phyloP scores from a whole-genome alignment of 345 rosid genomes.

The Lenwebbia sp. region DNA sequence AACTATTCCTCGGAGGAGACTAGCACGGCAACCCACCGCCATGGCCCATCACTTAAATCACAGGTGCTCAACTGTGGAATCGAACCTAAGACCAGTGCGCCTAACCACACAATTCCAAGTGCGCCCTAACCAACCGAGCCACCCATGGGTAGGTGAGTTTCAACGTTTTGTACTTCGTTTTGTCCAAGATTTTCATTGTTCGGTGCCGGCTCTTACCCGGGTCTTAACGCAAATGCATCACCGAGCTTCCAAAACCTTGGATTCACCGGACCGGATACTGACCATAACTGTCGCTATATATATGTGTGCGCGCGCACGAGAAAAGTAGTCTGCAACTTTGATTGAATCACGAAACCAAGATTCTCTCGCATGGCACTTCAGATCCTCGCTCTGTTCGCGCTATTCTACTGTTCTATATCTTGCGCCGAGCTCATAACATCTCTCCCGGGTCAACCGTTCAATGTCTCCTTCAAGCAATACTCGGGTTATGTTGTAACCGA shows the following conservation, averaged over 20 bases:
- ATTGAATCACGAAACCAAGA: background rate
- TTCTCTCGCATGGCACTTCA: background rate
- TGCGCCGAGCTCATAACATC: conserved; percentile 12
- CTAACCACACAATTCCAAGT: too few species aligned
- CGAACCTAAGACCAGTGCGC: too few species aligned
- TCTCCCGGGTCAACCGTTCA: conserved; percentile 23
- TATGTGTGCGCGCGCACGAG: background rate
- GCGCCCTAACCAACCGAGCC: too few species aligned
- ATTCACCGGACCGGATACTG: background rate
- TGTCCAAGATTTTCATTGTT: background rate
- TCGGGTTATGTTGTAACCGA: conserved; percentile 25
- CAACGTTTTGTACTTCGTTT: background rate
- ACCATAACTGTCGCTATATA: background rate
- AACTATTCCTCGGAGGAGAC: too few species aligned
- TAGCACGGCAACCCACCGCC: too few species aligned
- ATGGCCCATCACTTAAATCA: too few species aligned
- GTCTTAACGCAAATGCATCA: background rate
- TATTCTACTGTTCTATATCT: conserved; percentile 7
- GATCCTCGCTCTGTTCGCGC: conserved; percentile 6
- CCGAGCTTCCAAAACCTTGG: background rate
- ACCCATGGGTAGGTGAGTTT: too few species aligned
- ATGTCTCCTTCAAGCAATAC: conserved; percentile 16
- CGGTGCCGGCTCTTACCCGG: background rate
- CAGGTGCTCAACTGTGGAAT: too few species aligned
- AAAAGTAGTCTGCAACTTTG: background rate